Conservation (phyloP, 2,329 filamentous ascomycete species). For the Trichoderma polysporum region DNA sequence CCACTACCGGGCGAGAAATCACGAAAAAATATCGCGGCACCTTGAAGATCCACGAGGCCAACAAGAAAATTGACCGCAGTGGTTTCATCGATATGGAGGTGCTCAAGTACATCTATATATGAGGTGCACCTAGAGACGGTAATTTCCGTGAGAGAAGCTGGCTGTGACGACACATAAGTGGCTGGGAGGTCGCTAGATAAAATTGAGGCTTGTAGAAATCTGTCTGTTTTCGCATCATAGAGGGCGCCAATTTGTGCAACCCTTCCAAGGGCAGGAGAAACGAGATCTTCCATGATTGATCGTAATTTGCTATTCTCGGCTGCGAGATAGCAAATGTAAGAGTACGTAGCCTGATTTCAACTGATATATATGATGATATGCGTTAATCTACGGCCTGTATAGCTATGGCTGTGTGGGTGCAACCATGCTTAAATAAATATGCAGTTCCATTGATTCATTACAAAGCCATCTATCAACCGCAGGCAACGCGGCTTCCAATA, state of each 20-base stretch:
- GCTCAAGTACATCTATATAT: background rate
- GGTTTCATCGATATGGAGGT: slow-evolving; percentile 8
- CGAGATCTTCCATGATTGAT: slow-evolving; percentile 7
- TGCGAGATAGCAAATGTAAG: background rate
- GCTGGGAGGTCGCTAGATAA: background rate
- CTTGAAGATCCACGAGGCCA: background rate
- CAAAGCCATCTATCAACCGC: background rate
- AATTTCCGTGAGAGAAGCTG: background rate
- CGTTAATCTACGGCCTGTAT: background rate
- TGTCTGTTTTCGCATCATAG: slow-evolving; percentile 23
- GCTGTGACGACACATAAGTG: background rate
- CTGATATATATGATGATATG: no score
- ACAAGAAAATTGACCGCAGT: slow-evolving; percentile 23
- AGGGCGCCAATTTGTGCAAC: slow-evolving; percentile 21
- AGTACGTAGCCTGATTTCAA: background rate
- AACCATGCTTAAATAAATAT: background rate
- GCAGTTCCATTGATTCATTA: background rate
- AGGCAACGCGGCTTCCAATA: background rate
- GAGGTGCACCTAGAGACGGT: background rate
- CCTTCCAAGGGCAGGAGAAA: slow-evolving; percentile 16
- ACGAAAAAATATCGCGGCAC: slow-evolving; percentile 20
- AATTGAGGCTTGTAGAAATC: slow-evolving; percentile 20
- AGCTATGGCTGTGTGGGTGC: no score
- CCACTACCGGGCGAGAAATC: background rate
- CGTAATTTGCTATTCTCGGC: background rate